A percentile compares a stretch with the other conserved stretches of the same genome.
Evolutionary conservation across 306 rosid genomes (phyloP).

Genomic region (Vigna nakashimae): DNA sequence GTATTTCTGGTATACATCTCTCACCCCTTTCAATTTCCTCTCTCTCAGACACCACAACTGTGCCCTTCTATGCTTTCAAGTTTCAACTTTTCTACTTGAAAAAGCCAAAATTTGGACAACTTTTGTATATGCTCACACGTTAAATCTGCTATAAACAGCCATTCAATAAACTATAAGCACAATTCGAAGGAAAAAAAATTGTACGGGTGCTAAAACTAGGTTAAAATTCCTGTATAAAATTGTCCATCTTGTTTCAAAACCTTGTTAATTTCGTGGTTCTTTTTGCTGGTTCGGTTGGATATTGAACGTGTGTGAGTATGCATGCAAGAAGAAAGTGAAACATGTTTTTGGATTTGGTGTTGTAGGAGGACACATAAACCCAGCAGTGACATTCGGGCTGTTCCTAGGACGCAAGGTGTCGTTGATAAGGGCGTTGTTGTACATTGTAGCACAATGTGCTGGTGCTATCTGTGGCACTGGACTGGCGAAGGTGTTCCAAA

Average conservation of each 20-base stretch:
- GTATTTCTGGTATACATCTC: conserved; percentile 59
- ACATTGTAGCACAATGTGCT: conserved; percentile 75
- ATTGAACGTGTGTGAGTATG: not conserved
- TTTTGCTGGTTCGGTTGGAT: not conserved
- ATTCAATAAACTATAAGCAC: too few relatives aligned
- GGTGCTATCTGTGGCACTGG: conserved; percentile 87
- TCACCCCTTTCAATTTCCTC: not conserved
- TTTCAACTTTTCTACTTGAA: too few relatives aligned
- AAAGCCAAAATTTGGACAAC: too few relatives aligned
- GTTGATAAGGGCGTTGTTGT: conserved; percentile 64
- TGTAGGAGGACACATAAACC: conserved; percentile 95
- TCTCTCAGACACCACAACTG: not conserved
- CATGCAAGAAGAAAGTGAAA: not conserved
- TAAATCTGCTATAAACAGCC: too few relatives aligned
- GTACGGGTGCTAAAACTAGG: too few relatives aligned
- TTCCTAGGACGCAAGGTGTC: conserved; percentile 84
- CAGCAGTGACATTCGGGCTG: conserved; percentile 90
- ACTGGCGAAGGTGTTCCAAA: conserved; percentile 86
- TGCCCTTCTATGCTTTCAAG: too few relatives aligned
- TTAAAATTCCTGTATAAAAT: too few relatives aligned
- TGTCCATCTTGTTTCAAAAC: too few relatives aligned
- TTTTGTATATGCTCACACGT: too few relatives aligned
- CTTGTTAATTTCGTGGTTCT: not conserved
- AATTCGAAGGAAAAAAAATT: too few relatives aligned
- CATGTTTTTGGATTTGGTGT: not conserved